Evolutionary conservation across 1,284 basidiomycete species (phyloP), one percentile per base, ranked within the genome.

Genomic region (Cutaneotrichosporon sp.): DNA sequence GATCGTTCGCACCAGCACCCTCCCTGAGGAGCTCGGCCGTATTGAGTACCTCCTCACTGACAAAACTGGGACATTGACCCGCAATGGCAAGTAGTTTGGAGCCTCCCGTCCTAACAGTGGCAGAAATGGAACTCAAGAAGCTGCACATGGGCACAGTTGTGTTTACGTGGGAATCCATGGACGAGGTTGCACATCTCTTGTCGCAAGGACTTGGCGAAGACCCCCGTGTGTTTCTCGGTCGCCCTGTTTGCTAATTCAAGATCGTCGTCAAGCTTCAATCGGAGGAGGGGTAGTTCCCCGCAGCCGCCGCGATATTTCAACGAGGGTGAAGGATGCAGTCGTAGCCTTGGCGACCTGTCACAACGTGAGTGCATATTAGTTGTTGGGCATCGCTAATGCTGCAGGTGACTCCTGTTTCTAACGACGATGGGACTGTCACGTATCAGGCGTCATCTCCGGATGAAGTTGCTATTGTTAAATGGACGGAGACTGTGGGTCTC

Each of bases 121-220:
- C 70, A 93, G 92, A 97, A 72, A 98, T 99, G 96, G 94, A 98
- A 74, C 86, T 99, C 82, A 93, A 88, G 77, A 97, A 96, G 72
- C 78, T 99, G 35, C 94, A 99, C 68, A 90, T 98, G 87, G 96
- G 96, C 3, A 98, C 96, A 0, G 90, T 98, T 81, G 93, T 90
- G 3, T 99, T 94, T 70, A 91, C 90, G 0, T 86, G 80, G 66
- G 96, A 99, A 66, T 87, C 92, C 9, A 97, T 98, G 93, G 96
- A 99, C 67, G 96, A 99, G 70, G 90, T 98, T 3, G 82, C 86
- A 0, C 87, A 88, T 74, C 89, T 97, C 62, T 78, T 98, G 13
- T 82, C 84, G 5, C 79, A 85, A 39, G 86, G 89, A 0, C 88
- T 94, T 63, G 88, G 86, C 7, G 79, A 78, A 8, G 74, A 77